These are phyloP conservation scores for Coemansia sp. DNA, from an alignment of 192 early-diverging fungal species.

Conservation along the genomic window DNA sequence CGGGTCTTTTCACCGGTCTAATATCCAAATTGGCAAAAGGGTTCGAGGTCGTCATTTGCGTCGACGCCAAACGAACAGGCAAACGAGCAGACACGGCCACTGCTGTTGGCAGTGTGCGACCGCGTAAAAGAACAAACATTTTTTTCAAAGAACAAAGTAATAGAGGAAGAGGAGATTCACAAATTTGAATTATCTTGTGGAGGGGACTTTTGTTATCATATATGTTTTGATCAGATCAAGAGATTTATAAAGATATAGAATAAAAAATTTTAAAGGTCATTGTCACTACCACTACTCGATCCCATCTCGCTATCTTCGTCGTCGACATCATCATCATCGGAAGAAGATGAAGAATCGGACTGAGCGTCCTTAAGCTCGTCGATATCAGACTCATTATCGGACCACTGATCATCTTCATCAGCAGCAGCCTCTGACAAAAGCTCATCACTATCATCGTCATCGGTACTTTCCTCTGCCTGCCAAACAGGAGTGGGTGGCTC, in stretches of 20 bases:
- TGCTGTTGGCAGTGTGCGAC: neutral
- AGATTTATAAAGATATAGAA: neutral
- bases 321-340: slow-evolving; percentile 1
- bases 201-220: neutral
- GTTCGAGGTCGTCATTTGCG: neutral
- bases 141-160: neutral
- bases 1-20: slow-evolving; percentile 54
- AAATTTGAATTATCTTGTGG: neutral
- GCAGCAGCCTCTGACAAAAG: neutral
- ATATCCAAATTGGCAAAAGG: slow-evolving; percentile 38
- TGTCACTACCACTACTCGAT: neutral
- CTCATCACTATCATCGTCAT: slow-evolving; percentile 6
- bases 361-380: neutral
- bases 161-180: neutral
- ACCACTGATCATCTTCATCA: slow-evolving; percentile 35
- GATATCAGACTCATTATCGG: slow-evolving; percentile 18
- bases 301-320: slow-evolving; percentile 6
- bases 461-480: slow-evolving; percentile 42
- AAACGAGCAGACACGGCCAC: too few relatives aligned
- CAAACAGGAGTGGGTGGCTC: slow-evolving; percentile 42
- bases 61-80: neutral
- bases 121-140: neutral
- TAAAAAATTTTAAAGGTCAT: neutral
- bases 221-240: neutral
- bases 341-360: neutral